Evolutionary conservation across 2,329 filamentous ascomycete species (phyloP), one percentile per base, ranked within the genome.

Genomic region (Neobulgaria alba): DNA sequence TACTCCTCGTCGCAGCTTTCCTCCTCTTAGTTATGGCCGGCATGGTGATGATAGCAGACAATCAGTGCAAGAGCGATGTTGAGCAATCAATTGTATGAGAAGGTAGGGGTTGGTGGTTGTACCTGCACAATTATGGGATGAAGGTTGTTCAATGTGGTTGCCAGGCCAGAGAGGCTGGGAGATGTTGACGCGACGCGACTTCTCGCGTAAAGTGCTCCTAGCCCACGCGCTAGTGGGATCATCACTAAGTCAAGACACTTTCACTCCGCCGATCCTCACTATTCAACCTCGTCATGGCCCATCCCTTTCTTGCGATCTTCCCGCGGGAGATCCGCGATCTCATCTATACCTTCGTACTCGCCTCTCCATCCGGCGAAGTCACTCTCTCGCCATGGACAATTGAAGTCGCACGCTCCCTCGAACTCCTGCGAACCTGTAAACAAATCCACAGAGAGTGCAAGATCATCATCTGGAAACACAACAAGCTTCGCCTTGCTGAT

Each of bases 171-270:
- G 50, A 47, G 45, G 46, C 39, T 50, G 46, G 51, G 48, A 32
- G 45, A 42, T 48, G 26, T 18, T 15, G 14, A 42, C 39, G 38
- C 38, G 40, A 42, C 48, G 43, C 49, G 48, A 32, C 35, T 46
- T 47, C 30, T 49, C 54, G 55, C 49, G 55, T 57, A 54, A 49
- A 58, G 51, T 57, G 52, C 29, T 46, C n/a, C n/a, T n/a, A n/a
- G n/a, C n/a, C n/a, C n/a, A n/a, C n/a, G n/a, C n/a, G n/a, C n/a
- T n/a, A n/a, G n/a, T n/a, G n/a, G n/a, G n/a, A n/a, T n/a, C n/a
- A n/a, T 21, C 34, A 38, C 10, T 21, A 16, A 21, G 20, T 32
- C 15, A 33, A 15, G 12, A 33, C 23, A 39, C 14, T 35, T 17
- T 15, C 26, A 29, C 29, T 5, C 10, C 21, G 36, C 33, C 23